Conservation (phyloP, 2,329 filamentous ascomycete genomes). For the Epichloe sp. region DNA sequence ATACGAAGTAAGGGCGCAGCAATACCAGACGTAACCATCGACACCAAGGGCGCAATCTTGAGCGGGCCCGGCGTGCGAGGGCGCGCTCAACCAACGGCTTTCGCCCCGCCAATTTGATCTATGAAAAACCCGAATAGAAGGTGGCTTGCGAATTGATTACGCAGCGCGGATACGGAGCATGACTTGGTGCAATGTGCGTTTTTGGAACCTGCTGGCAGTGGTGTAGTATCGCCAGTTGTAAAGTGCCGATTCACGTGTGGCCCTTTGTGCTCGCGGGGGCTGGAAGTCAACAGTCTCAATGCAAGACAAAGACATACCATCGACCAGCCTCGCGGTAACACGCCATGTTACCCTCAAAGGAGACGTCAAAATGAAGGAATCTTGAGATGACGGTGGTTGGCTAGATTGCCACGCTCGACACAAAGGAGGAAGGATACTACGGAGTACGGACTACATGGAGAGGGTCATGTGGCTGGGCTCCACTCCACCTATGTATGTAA, state of each 20-base stretch:
- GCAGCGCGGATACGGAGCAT: too few relatives aligned
- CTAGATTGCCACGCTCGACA: background rate
- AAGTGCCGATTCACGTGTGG: background rate
- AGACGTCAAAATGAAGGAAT: background rate
- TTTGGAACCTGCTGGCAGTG: too few relatives aligned
- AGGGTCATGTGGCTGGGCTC: background rate
- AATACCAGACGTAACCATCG: background rate
- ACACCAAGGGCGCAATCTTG: background rate
- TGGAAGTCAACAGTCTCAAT: too few relatives aligned
- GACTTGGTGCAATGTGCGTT: too few relatives aligned
- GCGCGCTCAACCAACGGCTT: background rate
- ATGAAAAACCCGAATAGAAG: background rate
- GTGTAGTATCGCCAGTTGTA: background rate
- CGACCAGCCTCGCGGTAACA: background rate
- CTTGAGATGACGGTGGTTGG: too few relatives aligned
- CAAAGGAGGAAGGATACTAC: background rate
- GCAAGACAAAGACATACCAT: background rate
- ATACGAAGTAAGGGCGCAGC: too few relatives aligned
- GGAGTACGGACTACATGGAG: too few relatives aligned
- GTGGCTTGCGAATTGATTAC: background rate
- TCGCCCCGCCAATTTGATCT: background rate
- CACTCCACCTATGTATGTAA: background rate
- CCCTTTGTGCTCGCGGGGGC: too few relatives aligned
- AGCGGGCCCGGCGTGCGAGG: background rate
- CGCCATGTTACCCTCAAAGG: background rate